phyloP scores from a whole-genome alignment of 306 rosid species.

The Vigna angularis region DNA sequence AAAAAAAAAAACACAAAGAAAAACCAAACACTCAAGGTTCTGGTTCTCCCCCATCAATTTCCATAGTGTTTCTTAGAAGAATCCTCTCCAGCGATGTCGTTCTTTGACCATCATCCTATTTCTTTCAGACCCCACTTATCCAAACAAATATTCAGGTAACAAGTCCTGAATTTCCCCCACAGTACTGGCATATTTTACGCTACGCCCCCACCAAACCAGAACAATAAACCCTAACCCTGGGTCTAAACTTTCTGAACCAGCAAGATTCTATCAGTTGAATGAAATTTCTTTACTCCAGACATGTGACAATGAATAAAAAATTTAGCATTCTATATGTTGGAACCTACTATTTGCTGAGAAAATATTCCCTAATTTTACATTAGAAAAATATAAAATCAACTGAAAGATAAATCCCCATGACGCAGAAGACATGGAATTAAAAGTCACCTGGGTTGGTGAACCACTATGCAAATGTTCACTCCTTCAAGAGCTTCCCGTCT shows the following conservation, averaged over 20 bases:
- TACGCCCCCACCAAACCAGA: no score
- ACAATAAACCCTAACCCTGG: neutral
- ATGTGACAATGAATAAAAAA: neutral
- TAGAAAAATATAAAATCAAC: slow-evolving; percentile 14
- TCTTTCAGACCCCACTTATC: neutral
- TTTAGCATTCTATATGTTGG: neutral
- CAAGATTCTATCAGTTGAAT: neutral
- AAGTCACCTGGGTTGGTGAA: slow-evolving; percentile 91
- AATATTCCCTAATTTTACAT: neutral
- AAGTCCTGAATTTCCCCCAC: slow-evolving; percentile 4
- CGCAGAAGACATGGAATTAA: slow-evolving; percentile 14
- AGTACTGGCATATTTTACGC: no score
- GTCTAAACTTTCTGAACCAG: neutral
- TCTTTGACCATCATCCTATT: neutral
- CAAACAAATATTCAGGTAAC: neutral
- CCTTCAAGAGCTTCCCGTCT: slow-evolving; percentile 91
- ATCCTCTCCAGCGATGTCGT: neutral
- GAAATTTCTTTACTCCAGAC: neutral
- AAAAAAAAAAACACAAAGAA: neutral
- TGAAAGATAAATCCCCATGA: slow-evolving; percentile 4
- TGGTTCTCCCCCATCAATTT: neutral
- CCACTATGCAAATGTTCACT: slow-evolving; percentile 86
- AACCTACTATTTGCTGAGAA: neutral
- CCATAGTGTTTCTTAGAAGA: neutral
- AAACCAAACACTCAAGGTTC: neutral